Base-by-base conservation (phyloP, 352 stramenopile genomes). In the Pythium aristosporum region DNA sequence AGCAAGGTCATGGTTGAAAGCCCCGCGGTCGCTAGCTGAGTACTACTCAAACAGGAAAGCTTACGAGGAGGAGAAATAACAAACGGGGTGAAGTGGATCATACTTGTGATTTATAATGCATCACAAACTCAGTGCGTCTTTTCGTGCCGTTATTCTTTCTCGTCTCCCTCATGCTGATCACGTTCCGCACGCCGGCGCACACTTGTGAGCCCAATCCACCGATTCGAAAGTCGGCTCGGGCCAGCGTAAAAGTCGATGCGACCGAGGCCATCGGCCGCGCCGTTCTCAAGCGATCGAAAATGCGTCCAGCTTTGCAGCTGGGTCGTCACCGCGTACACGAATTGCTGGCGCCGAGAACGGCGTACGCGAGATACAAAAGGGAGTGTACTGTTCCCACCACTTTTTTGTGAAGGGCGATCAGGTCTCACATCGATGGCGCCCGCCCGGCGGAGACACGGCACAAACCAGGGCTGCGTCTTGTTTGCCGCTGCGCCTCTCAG, bases 181-280 rank as follows among this genome's bases (percentile, higher is more conserved):
- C 15, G 36, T 11, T 42, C 36, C 36, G 36, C 36, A 42, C 15
- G 25, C 25, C 25, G 25, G 4, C 25, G 25, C 25, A 50, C 44
- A 15, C 44, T 50, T 10, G 44, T 50, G 2, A 50, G 44, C 2
- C 51, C 51, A 32, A 58, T 47, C 51, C 51, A 58, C n/a, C 51
- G 51, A 21, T 47, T 58, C 34, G 51, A 58, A 9, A 25, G 21
- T 9, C 51, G 36, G 34, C 51, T 58, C 36, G 32, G 51, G 16
- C 51, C 51, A 5, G 51, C 51, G 36, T 58, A 58, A 36, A 58
- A 58, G 20, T 58, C 51, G 15, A 32, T 32, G 9, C 36, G 51
- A 15, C 48, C 48, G 28, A 37, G 5, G 5, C 15, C 36, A 12
- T 32, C 18, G 9, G 10, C 7, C 13, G 11, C 44, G 9, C 21